Conservation (phyloP, 139 green algal genomes). For the Astrephomene gubernaculifera region DNA sequence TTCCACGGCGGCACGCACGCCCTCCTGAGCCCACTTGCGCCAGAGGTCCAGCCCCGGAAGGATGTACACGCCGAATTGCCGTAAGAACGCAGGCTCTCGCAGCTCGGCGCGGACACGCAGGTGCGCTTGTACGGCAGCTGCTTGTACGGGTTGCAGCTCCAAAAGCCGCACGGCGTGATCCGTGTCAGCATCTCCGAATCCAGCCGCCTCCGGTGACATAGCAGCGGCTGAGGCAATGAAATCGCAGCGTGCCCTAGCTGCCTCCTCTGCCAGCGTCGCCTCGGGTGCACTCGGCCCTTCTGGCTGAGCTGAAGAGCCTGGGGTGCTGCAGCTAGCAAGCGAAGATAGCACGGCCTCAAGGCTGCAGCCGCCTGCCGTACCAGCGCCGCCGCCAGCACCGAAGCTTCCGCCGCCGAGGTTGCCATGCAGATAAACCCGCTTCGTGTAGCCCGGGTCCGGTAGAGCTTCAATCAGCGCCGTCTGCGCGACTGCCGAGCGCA, state of each 20-base stretch:
- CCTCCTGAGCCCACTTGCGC: not conserved
- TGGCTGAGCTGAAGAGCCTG: too few species aligned
- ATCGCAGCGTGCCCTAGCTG: not conserved
- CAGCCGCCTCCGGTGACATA: too few species aligned
- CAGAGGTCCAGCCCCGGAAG: conserved; percentile 12
- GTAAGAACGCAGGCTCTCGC: not conserved
- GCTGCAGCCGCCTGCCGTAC: too few species aligned
- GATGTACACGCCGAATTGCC: conserved; percentile 18
- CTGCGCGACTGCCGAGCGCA: conserved; percentile 6
- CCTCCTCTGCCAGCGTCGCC: not conserved
- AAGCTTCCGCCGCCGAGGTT: too few species aligned
- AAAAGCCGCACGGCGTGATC: not conserved
- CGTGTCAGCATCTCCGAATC: not conserved
- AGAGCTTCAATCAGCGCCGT: not conserved
- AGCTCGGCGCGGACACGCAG: not conserved
- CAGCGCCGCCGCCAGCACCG: too few species aligned
- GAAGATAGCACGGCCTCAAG: too few species aligned
- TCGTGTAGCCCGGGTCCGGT: not conserved
- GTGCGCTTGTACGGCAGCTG: conserved; percentile 16
- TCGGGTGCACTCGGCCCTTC: too few species aligned
- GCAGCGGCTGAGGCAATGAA: not conserved
- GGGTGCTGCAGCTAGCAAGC: too few species aligned
- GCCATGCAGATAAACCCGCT: not conserved
- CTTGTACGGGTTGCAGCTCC: not conserved
- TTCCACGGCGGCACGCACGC: not conserved